These are phyloP conservation scores for Schizochytrium sp. DNA, from an alignment of 108 stramenopile species.

Conservation along the genomic window DNA sequence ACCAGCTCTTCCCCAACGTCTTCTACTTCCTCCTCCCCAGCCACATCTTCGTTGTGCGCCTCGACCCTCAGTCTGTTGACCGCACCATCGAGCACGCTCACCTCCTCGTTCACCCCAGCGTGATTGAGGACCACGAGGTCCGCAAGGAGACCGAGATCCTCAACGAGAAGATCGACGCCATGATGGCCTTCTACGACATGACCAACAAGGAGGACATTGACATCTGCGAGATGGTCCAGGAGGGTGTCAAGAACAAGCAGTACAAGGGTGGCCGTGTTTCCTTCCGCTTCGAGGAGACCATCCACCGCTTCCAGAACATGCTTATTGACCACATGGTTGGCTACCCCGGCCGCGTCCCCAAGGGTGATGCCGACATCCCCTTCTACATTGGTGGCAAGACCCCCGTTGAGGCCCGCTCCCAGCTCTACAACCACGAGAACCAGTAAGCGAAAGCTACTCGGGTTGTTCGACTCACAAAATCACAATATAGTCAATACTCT, in stretches of 20 bases:
- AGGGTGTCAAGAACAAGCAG: constrained; percentile 10
- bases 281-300: constrained; percentile 64
- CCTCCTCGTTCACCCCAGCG: constrained; percentile 61
- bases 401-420: not conserved
- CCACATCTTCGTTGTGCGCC: constrained; percentile 25
- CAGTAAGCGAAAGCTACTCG: no score
- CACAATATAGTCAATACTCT: no score
- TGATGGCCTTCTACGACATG: constrained; percentile 38
- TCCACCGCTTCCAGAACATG: constrained; percentile 63
- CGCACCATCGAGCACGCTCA: constrained; percentile 13
- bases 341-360: constrained; percentile 56
- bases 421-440: constrained; percentile 27
- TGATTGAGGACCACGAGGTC: constrained; percentile 37
- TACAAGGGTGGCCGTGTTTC: constrained; percentile 58
- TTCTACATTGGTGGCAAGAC: constrained; percentile 48
- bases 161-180: constrained; percentile 57
- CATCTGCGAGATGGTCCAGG: constrained; percentile 57
- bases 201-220: constrained; percentile 56
- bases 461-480: no score
- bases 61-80: not conserved
- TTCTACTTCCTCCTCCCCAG: constrained; percentile 53
- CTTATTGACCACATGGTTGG: constrained; percentile 37
- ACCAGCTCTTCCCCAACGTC: constrained; percentile 59
- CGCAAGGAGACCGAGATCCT: constrained; percentile 28
- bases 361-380: constrained; percentile 38